These are phyloP conservation scores for Starmerella lactis-condensi DNA, from an alignment of 805 yeast genomes.

Conservation along the genomic window DNA sequence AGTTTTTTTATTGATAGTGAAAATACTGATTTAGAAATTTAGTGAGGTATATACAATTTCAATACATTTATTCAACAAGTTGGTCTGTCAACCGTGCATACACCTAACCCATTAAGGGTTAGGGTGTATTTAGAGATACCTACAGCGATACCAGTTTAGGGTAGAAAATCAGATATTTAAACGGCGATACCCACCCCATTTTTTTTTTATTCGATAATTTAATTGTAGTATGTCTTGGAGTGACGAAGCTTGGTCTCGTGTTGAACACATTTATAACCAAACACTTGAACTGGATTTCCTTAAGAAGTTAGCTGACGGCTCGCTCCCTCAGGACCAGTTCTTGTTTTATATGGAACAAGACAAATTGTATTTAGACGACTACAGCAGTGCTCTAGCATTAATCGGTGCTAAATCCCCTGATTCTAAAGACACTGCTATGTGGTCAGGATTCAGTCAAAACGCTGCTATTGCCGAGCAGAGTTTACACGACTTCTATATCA, in stretches of 20 bases:
- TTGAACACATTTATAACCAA: constrained; percentile 7
- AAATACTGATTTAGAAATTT: not conserved
- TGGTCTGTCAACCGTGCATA: no score
- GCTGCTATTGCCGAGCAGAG: constrained; percentile 12
- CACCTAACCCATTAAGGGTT: no score
- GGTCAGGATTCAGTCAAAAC: constrained; percentile 5
- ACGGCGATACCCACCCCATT: no score
- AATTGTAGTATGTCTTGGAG: constrained; percentile 10
- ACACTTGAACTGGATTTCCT: constrained; percentile 11
- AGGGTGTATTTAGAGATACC: no score
- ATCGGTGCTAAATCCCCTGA: constrained; percentile 9
- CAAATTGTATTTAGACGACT: constrained; percentile 13
- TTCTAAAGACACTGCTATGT: constrained; percentile 4
- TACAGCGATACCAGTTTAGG: no score
- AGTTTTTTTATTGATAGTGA: not conserved
- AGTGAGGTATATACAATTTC: not conserved
- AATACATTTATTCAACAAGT: not conserved
- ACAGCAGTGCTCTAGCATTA: constrained; percentile 11
- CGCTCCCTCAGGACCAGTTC: constrained; percentile 9
- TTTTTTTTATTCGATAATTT: no score
- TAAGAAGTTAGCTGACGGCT: constrained; percentile 10
- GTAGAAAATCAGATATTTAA: no score
- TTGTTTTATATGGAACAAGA: constrained; percentile 13
- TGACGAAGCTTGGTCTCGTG: constrained; percentile 13
- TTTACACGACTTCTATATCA: constrained; percentile 10